A percentile compares a stretch with the other conserved stretches of the same genome.
Evolutionary conservation across 2,329 filamentous ascomycete species (phyloP).

Genomic region (Aspergillus jensenii): DNA sequence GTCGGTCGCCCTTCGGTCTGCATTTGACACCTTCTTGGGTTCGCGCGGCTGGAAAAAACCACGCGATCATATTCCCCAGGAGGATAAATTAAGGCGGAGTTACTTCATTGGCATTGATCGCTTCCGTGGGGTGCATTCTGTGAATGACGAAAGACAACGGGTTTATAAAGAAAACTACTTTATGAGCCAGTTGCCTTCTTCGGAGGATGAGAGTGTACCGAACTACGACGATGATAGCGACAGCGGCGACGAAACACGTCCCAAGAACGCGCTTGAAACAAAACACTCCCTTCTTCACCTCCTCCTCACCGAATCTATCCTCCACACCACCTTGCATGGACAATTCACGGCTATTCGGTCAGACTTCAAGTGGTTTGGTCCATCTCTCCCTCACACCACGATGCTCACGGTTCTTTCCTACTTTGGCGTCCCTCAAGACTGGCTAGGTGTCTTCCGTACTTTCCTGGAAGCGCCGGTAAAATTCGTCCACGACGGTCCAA

Average conservation of each 20-base stretch:
- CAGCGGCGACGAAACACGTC: constrained; percentile 28
- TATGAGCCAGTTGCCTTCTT: constrained; percentile 54
- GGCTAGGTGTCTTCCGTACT: constrained; percentile 59
- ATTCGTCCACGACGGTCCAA: constrained; percentile 55
- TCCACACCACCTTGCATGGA: constrained; percentile 50
- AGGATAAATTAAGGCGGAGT: constrained; percentile 43
- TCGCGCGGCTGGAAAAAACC: constrained; percentile 45
- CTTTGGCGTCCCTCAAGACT: constrained; percentile 57
- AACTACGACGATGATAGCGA: constrained; percentile 36
- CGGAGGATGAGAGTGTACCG: constrained; percentile 37
- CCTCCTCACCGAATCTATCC: constrained; percentile 55
- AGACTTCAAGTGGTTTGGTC: constrained; percentile 60
- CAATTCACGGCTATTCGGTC: constrained; percentile 57
- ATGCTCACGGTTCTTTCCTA: constrained; percentile 59
- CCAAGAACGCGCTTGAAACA: constrained; percentile 47
- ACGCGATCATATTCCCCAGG: constrained; percentile 33
- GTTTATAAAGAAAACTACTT: constrained; percentile 52
- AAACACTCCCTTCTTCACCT: constrained; percentile 60
- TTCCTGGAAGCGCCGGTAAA: constrained; percentile 61
- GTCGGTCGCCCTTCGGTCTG: constrained; percentile 48
- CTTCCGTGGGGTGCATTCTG: not conserved
- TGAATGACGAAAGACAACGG: constrained; percentile 31
- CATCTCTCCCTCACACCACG: constrained; percentile 59
- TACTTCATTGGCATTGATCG: constrained; percentile 41
- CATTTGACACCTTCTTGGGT: constrained; percentile 38